These are phyloP conservation scores for Carallia pectinifolia DNA, from an alignment of 345 rosid species.

Conservation along the genomic window DNA sequence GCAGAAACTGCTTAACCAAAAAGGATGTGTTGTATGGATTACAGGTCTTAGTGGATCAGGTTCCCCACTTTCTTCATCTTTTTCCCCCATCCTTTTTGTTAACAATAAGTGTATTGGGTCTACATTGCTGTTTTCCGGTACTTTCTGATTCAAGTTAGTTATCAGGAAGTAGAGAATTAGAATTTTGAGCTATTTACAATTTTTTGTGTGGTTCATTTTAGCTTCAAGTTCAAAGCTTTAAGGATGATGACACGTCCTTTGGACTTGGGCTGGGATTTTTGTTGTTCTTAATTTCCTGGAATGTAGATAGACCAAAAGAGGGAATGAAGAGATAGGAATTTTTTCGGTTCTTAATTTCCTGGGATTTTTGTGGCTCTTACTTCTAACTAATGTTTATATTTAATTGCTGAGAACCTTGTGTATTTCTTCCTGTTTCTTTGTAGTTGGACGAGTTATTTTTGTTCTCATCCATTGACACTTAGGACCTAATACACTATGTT, in stretches of 20 bases:
- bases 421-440: not conserved
- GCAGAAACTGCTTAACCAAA: slow-evolving; percentile 74
- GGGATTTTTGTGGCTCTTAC: not conserved
- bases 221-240: no score
- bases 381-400: not conserved
- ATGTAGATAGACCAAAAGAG: no score
- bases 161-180: not conserved
- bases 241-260: no score
- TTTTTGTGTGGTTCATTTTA: not conserved
- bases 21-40: slow-evolving; percentile 93
- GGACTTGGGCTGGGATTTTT: no score
- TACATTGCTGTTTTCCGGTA: not conserved
- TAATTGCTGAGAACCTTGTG: not conserved
- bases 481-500: no score
- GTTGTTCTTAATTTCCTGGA: not conserved
- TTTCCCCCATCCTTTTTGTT: no score
- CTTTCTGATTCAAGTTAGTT: not conserved
- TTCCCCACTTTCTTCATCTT: slow-evolving; percentile 7
- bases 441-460: no score
- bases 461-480: no score
- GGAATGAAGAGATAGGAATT: no score
- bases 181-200: not conserved
- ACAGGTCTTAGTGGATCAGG: slow-evolving; percentile 99
- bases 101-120: no score
- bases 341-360: no score